These are phyloP conservation scores for Meira miltonrushii DNA, from an alignment of 1,284 basidiomycete genomes.

Conservation along the genomic window DNA sequence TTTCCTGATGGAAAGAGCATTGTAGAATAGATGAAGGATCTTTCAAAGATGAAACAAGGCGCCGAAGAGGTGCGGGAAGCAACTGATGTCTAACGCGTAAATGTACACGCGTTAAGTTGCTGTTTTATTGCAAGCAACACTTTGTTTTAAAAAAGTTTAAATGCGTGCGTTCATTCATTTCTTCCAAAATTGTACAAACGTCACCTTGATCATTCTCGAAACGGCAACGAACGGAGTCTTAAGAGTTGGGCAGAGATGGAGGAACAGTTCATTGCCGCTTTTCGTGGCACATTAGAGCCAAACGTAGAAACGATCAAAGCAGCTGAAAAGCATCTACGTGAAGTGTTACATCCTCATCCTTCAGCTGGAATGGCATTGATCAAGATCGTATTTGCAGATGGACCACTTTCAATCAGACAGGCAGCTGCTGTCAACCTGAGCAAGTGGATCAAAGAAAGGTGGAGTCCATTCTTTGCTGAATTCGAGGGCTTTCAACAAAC, in stretches of 20 bases:
- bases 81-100: too few species aligned
- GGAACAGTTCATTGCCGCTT: constrained; percentile 24
- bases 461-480: constrained; percentile 40
- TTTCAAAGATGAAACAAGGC: too few species aligned
- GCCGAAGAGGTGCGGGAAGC: too few species aligned
- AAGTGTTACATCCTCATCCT: constrained; percentile 21
- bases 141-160: too few species aligned
- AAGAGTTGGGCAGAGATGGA: constrained; percentile 17
- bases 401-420: constrained; percentile 25
- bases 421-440: constrained; percentile 41
- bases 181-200: too few species aligned
- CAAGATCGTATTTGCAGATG: constrained; percentile 20
- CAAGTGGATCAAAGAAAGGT: constrained; percentile 39
- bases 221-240: too few species aligned
- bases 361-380: constrained; percentile 24
- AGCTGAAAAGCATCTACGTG: constrained; percentile 28
- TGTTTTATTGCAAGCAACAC: too few species aligned
- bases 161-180: too few species aligned
- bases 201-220: too few species aligned
- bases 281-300: constrained; percentile 30
- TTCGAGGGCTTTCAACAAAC: constrained; percentile 26
- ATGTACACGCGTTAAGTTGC: too few species aligned
- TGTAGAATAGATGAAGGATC: too few species aligned
- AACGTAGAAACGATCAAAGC: constrained; percentile 20
- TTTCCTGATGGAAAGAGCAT: too few species aligned